A percentile compares a stretch with the other conserved stretches of the same genome.
phyloP scores from a whole-genome alignment of 345 rosid species.

The Fremontodendron californicum region DNA sequence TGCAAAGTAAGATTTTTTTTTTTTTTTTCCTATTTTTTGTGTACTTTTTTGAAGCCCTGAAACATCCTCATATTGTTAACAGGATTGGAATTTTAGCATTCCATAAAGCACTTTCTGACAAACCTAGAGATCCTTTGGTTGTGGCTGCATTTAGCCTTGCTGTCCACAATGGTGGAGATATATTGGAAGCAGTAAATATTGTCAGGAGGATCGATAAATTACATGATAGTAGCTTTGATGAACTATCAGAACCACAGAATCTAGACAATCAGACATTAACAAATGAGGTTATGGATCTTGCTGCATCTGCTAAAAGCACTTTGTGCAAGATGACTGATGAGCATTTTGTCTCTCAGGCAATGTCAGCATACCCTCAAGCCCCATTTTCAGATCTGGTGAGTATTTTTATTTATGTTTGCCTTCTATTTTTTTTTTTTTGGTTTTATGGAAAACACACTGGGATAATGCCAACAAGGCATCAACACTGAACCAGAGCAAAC shows the following conservation, averaged over 20 bases:
- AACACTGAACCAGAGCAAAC: background rate
- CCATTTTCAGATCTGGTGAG: slow-evolving; percentile 79
- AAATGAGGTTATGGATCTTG: slow-evolving; percentile 64
- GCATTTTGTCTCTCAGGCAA: slow-evolving; percentile 57
- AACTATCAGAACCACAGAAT: slow-evolving; percentile 40
- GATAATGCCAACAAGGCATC: background rate
- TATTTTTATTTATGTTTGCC: background rate
- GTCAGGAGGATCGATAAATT: slow-evolving; percentile 48
- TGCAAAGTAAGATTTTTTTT: background rate
- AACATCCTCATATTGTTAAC: slow-evolving; percentile 9
- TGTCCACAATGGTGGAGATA: slow-evolving; percentile 74
- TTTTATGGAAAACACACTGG: background rate
- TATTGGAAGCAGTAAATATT: slow-evolving; percentile 60
- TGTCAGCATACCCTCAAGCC: slow-evolving; percentile 63
- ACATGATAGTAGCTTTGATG: slow-evolving; percentile 45
- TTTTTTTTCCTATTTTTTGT: background rate
- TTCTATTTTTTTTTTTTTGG: background rate
- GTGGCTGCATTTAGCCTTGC: slow-evolving; percentile 79
- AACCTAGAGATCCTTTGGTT: slow-evolving; percentile 71
- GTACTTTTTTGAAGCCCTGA: slow-evolving; percentile 4
- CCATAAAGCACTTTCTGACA: slow-evolving; percentile 64
- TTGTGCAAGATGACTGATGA: slow-evolving; percentile 56
- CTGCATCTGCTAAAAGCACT: slow-evolving; percentile 45
- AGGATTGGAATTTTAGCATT: slow-evolving; percentile 84
- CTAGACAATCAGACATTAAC: slow-evolving; percentile 27